Evolutionary conservation across 257 asterid genomes (phyloP).

Genomic region (Jacaranda copaia): DNA sequence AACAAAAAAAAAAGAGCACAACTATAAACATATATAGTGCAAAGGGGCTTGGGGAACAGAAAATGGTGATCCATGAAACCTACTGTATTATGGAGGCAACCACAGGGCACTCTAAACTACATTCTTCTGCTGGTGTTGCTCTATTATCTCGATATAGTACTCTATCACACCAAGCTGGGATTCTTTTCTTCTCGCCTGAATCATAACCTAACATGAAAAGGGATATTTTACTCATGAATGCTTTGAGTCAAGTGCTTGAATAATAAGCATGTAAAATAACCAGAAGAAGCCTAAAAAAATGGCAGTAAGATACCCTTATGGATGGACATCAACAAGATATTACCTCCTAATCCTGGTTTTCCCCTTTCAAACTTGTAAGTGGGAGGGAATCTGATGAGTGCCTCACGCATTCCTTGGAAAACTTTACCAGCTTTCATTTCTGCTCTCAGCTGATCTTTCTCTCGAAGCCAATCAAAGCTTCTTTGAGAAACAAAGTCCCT

Average conservation of each 20-base stretch:
- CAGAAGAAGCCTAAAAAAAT: background rate
- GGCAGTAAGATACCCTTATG: background rate
- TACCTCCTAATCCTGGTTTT: constrained; percentile 97
- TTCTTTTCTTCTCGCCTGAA: constrained; percentile 96
- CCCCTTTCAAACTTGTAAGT: constrained; percentile 96
- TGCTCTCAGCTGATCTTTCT: constrained; percentile 88
- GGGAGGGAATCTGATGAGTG: constrained; percentile 88
- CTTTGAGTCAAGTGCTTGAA: background rate
- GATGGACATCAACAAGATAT: background rate
- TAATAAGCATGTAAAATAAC: constrained; percentile 4
- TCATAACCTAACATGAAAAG: constrained; percentile 72
- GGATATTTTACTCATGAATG: background rate
- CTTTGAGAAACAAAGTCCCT: constrained; percentile 98
- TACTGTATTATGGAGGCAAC: constrained; percentile 83
- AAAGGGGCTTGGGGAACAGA: background rate
- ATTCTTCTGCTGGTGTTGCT: constrained; percentile 55
- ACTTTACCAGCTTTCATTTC: constrained; percentile 95
- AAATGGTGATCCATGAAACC: constrained; percentile 36
- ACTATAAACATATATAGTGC: background rate
- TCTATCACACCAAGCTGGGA: constrained; percentile 99
- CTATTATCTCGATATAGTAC: constrained; percentile 83
- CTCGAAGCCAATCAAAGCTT: constrained; percentile 98
- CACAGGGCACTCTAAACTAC: constrained; percentile 91
- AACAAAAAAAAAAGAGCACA: background rate
- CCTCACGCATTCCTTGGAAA: constrained; percentile 99